These are phyloP conservation scores for Fusarium sororula DNA, from an alignment of 2,329 filamentous ascomycete species.

Conservation along the genomic window DNA sequence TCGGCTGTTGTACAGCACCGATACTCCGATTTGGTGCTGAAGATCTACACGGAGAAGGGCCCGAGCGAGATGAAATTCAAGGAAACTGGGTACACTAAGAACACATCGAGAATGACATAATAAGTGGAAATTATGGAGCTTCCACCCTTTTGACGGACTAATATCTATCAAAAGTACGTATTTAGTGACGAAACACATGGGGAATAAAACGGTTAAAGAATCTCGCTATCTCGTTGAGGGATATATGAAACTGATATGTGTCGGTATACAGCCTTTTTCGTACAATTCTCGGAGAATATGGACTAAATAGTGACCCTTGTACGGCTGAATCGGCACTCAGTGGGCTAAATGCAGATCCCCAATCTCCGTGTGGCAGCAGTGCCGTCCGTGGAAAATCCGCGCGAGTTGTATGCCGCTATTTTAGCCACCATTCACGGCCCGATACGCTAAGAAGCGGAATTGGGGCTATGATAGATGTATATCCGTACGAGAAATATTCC, in stretches of 20 bases:
- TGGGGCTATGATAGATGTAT: no score
- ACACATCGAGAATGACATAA: background rate
- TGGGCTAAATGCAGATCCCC: background rate
- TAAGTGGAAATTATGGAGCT: background rate
- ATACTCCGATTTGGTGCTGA: background rate
- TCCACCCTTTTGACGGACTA: accelerated
- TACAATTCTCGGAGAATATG: background rate
- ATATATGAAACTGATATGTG: background rate
- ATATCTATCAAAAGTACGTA: background rate
- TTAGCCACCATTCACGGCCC: background rate
- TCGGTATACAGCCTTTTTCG: background rate
- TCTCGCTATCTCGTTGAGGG: background rate
- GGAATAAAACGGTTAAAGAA: no score
- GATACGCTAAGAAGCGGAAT: background rate
- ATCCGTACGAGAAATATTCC: background rate
- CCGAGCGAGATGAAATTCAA: background rate
- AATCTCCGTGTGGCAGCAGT: background rate
- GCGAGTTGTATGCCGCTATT: background rate
- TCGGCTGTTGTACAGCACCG: background rate
- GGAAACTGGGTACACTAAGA: background rate
- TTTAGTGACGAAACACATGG: background rate
- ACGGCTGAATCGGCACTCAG: background rate
- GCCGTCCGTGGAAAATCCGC: background rate
- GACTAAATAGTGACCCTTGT: background rate
- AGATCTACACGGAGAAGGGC: background rate